phyloP scores from a whole-genome alignment of 176 grass and related monocot genomes.

The Carex parvula region DNA sequence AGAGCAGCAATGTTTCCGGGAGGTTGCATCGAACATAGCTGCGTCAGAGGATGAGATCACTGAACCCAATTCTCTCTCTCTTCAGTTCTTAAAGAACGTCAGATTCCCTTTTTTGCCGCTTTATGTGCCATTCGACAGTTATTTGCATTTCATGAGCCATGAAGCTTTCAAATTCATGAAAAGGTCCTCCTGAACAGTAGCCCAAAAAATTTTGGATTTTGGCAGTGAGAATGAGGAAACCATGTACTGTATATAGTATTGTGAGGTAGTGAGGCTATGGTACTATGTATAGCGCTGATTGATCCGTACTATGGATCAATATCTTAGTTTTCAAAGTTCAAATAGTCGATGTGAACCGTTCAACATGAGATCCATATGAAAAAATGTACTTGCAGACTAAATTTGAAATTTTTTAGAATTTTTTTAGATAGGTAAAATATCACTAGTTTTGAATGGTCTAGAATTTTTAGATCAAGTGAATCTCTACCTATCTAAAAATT shows the following conservation, averaged over 20 bases:
- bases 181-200: background rate
- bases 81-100: slow-evolving; percentile 47
- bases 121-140: background rate
- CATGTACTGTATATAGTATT: background rate
- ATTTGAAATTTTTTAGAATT: too few relatives aligned
- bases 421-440: too few relatives aligned
- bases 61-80: slow-evolving; percentile 51
- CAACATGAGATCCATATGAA: too few relatives aligned
- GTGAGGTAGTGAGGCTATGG: background rate
- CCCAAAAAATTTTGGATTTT: background rate
- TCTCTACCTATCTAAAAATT: too few relatives aligned
- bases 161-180: background rate
- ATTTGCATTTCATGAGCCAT: background rate
- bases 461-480: too few relatives aligned
- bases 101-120: background rate
- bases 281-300: too few relatives aligned
- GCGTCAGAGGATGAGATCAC: slow-evolving; percentile 87
- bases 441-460: too few relatives aligned
- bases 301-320: too few relatives aligned
- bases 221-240: background rate
- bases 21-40: slow-evolving; percentile 84
- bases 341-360: too few relatives aligned
- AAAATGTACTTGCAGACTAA: too few relatives aligned
- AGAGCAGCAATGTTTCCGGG: slow-evolving; percentile 75
- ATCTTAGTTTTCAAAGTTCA: too few relatives aligned